phyloP scores from a whole-genome alignment of 805 yeast species.

The Candida tammaniensis region DNA sequence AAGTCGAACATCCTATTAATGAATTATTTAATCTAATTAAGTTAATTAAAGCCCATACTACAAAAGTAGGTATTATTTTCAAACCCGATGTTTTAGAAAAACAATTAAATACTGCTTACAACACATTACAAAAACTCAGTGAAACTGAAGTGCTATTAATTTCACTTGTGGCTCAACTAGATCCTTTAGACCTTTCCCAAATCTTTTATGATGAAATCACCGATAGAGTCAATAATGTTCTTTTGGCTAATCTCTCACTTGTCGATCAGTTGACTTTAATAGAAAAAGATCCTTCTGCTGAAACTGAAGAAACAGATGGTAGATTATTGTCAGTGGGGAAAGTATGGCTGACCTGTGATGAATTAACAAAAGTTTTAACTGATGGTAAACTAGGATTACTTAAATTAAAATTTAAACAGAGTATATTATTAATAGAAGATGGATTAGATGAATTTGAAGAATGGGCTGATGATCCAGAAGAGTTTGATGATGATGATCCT shows the following conservation, averaged over 20 bases:
- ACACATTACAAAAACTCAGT: slow-evolving; percentile 46
- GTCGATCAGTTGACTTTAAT: too few relatives aligned
- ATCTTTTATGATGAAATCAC: slow-evolving; percentile 37
- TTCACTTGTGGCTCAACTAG: slow-evolving; percentile 38
- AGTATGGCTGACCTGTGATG: slow-evolving; percentile 69
- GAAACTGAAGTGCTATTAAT: slow-evolving; percentile 43
- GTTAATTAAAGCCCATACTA: slow-evolving; percentile 69
- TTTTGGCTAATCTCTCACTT: too few relatives aligned
- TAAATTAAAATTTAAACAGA: slow-evolving; percentile 42
- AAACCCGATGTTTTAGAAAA: slow-evolving; percentile 49
- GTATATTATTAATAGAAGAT: slow-evolving; percentile 52
- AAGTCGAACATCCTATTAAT: slow-evolving; percentile 43
- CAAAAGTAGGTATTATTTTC: slow-evolving; percentile 72
- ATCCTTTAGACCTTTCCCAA: slow-evolving; percentile 28
- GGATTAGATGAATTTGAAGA: slow-evolving; percentile 62
- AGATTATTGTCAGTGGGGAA: slow-evolving; percentile 19
- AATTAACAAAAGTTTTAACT: slow-evolving; percentile 36
- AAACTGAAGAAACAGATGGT: slow-evolving; percentile 22
- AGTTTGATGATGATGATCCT: slow-evolving; percentile 50
- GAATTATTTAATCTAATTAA: slow-evolving; percentile 61
- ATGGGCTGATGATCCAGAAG: slow-evolving; percentile 64
- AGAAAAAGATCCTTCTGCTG: slow-evolving; percentile 12
- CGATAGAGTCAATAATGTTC: slow-evolving; percentile 16
- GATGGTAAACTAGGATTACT: slow-evolving; percentile 56
- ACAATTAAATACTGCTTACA: slow-evolving; percentile 49